Evolutionary conservation across 1,284 basidiomycete species (phyloP), one percentile per base, ranked within the genome.

Genomic region (Cutaneotrichosporon cutaneum): DNA sequence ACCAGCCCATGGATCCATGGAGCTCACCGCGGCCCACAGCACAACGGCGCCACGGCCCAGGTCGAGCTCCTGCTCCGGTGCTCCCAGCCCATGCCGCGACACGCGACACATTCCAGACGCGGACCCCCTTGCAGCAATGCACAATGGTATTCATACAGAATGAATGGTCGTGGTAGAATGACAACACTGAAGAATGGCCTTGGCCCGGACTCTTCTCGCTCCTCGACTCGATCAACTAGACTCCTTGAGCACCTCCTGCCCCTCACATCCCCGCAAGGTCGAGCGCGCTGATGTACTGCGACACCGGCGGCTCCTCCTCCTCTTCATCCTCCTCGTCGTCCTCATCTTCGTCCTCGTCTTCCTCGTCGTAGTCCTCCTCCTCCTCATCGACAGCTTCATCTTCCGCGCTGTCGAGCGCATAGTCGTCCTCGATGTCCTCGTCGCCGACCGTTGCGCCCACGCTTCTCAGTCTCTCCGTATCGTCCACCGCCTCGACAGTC

Each of bases 231-330:
- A 11, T 9, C 5, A 30, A 30, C 9, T 30, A 30, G 22, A 7
- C 10, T 14, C 45, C 45, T 13, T 36, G 14, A 16, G 13, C 32
- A 53, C 9, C 30, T 4, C 5, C 5, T 4, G n/a, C 8, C 18
- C 9, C 24, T 55, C 42, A 55, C 54, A 54, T 58, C 7, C 63
- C 63, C 8, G 74, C 76, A 32, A 77, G 64, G 61, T 77, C 76
- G 52, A 78, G 65, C 27, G 76, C 76, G 36, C 68, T 71, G 51
- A 78, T 77, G 65, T 74, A 74, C 56, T 77, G 74, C 24, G 76
- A 77, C 26, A 71, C 65, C 0, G 72, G 61, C 44, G 68, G 67
- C 21, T 71, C 54, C 16, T 72, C 72, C 1, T 71, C 70, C 8
- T 74, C 72, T 1, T 72, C 70, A 1, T 76, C 72, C 1, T 77